These are phyloP conservation scores for Pichia sp. DNA, from an alignment of 1,139 yeast genomes.

Conservation along the genomic window DNA sequence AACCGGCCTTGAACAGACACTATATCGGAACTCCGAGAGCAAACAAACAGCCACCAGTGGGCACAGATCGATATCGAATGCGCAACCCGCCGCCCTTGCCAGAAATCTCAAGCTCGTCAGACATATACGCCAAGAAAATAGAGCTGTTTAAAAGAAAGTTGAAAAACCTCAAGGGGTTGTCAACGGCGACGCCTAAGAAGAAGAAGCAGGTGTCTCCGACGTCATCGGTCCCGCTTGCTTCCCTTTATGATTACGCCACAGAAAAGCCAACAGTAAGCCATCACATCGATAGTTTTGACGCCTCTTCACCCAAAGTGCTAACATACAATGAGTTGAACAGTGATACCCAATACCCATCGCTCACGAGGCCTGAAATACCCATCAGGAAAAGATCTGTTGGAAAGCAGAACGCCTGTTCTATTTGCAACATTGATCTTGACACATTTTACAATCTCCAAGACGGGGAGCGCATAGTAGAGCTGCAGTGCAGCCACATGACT, in stretches of 20 bases:
- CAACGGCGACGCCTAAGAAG: neutral
- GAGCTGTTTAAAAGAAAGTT: conserved; percentile 18
- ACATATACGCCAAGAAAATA: conserved; percentile 11
- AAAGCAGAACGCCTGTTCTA: conserved; percentile 26
- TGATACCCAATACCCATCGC: neutral
- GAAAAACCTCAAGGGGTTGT: conserved; percentile 9
- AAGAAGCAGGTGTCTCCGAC: neutral
- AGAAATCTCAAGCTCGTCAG: conserved; percentile 10
- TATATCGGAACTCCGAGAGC: conserved; percentile 4
- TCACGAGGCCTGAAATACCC: neutral
- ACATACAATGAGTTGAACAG: neutral
- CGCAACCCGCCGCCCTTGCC: conserved; percentile 18
- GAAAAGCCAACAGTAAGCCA: neutral
- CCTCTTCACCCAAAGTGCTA: conserved; percentile 9
- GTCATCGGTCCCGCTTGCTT: neutral
- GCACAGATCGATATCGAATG: neutral
- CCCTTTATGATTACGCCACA: neutral
- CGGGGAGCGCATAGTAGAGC: conserved; percentile 32
- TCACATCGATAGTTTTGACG: neutral
- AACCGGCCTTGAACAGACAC: conserved; percentile 12
- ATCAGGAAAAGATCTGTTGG: conserved; percentile 1
- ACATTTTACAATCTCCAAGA: conserved; percentile 21
- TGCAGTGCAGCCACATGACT: conserved; percentile 33
- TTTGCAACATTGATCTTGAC: conserved; percentile 34
- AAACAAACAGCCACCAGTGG: neutral